Base-by-base conservation (phyloP, 148 eudicot species). In the Persicaria maculosa region DNA sequence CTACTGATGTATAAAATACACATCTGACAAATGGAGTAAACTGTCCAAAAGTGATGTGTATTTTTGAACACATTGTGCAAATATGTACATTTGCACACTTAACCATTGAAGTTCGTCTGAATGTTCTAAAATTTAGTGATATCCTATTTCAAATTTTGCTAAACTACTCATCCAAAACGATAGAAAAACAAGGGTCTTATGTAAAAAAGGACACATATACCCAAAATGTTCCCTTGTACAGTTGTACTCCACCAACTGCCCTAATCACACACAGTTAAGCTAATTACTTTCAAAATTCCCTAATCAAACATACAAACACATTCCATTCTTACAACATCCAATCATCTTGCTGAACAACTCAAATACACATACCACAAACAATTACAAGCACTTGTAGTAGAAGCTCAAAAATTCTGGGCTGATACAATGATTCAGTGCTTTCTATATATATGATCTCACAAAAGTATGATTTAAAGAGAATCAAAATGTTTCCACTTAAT, bases 301-400 rank as follows among this genome's bases (percentile, higher is more conserved):
- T 4, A 43, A 65, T 64, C 46, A 64, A 4, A 25, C 2, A 31
- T n/a, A 62, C 68, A 16, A 0, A 31, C 44, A 62, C 68, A 62
- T 31, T 12, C 4, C 14, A 22, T 31, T 31, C 40, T 31, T 31
- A 31, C 40, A 25, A 62, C 44, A 62, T 14, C 65, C 16, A 1
- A 31, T 62, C 68, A 4, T 62, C 68, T 62, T 62, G 45, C 15
- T 65, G 47, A 65, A 65, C 70, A 65, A 65, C 70, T 36, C 46
- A 65, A 8, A 65, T 9, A 65, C 70, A 17, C 17, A 65, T 6
- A 43, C 46, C 70, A 65, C 19, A 36, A 65, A 65, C 70, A 65
- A 65, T 6, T 40, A 40, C 70, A 65, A 36, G 46, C 17, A 36
- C 68, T 62, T 2, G 40, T 31, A 31, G 40, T 31, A 0, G 40